Conservation (phyloP, 2,329 filamentous ascomycete species). For the Xylaria sp. region DNA sequence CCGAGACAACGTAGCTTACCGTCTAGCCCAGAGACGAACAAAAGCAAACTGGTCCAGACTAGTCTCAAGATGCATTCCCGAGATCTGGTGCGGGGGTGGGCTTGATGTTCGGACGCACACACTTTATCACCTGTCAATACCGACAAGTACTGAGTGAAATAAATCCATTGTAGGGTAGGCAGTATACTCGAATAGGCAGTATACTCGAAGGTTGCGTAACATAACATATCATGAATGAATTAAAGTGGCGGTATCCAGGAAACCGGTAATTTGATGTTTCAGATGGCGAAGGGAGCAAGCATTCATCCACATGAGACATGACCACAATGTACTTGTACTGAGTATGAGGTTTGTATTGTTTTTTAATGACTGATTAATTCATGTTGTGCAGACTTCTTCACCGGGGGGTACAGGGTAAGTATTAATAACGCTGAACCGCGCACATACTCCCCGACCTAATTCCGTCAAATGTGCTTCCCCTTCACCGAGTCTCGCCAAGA, state of each 20-base stretch:
- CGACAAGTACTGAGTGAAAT: not conserved
- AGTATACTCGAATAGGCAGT: not conserved
- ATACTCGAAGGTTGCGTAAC: not conserved
- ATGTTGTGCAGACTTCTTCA: slow-evolving; percentile 16
- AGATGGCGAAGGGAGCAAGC: not conserved
- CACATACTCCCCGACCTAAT: not conserved
- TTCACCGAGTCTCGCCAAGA: slow-evolving; percentile 31
- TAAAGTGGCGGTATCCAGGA: slow-evolving; percentile 11
- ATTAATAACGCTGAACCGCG: slow-evolving; percentile 14
- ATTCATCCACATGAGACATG: not conserved
- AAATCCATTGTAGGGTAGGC: not conserved
- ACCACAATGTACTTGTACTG: not conserved
- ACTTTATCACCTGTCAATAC: slow-evolving; percentile 13
- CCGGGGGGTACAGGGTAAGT: slow-evolving; percentile 13
- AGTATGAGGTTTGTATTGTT: slow-evolving; percentile 4
- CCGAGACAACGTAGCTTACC: slow-evolving; percentile 30
- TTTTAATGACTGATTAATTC: slow-evolving; percentile 24
- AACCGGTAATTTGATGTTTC: slow-evolving; percentile 24
- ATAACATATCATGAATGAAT: slow-evolving; percentile 15
- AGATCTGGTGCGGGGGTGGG: slow-evolving; percentile 20
- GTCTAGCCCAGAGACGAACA: slow-evolving; percentile 19
- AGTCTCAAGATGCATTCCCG: slow-evolving; percentile 12
- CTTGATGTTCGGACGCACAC: slow-evolving; percentile 7
- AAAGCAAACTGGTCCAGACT: slow-evolving; percentile 27
- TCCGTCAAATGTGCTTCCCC: slow-evolving; percentile 7